Evolutionary conservation across 495 filamentous ascomycete genomes (phyloP).

Genomic region (Cairneyella variabilis): DNA sequence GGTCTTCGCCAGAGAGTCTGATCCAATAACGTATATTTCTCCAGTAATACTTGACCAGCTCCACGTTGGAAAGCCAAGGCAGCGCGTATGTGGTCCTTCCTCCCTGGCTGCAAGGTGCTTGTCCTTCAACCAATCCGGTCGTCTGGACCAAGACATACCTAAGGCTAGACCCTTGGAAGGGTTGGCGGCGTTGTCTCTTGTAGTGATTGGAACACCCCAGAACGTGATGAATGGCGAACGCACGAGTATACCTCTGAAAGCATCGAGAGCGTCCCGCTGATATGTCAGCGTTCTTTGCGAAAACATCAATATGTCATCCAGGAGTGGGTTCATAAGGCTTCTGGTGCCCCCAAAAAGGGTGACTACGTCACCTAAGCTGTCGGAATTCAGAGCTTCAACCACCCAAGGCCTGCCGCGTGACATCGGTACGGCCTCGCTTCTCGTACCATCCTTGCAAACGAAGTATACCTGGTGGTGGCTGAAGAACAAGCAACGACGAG

Average conservation of each 20-base stretch:
- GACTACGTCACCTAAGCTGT: not conserved
- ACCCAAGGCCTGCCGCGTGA: not conserved
- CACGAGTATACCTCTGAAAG: constrained; percentile 1
- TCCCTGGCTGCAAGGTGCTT: not conserved
- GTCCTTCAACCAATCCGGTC: not conserved
- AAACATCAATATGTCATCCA: not conserved
- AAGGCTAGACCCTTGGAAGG: not conserved
- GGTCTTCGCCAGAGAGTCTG: too few relatives aligned
- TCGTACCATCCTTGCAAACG: constrained; percentile 25
- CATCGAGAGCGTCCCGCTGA: not conserved
- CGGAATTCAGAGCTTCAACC: not conserved
- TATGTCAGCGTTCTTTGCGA: not conserved
- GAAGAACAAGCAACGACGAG: constrained; percentile 31
- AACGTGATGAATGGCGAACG: not conserved
- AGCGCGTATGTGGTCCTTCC: not conserved
- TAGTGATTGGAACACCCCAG: not conserved
- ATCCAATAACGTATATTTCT: not conserved
- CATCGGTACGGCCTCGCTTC: not conserved
- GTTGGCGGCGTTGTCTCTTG: not conserved
- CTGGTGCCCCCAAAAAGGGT: not conserved
- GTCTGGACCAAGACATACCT: not conserved
- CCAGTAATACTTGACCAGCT: not conserved
- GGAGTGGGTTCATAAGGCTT: not conserved
- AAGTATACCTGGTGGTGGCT: constrained; percentile 33
- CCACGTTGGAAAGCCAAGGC: not conserved